These are phyloP conservation scores for Austroboletus eburneus DNA, from an alignment of 768 basidiomycete genomes.

Conservation along the genomic window DNA sequence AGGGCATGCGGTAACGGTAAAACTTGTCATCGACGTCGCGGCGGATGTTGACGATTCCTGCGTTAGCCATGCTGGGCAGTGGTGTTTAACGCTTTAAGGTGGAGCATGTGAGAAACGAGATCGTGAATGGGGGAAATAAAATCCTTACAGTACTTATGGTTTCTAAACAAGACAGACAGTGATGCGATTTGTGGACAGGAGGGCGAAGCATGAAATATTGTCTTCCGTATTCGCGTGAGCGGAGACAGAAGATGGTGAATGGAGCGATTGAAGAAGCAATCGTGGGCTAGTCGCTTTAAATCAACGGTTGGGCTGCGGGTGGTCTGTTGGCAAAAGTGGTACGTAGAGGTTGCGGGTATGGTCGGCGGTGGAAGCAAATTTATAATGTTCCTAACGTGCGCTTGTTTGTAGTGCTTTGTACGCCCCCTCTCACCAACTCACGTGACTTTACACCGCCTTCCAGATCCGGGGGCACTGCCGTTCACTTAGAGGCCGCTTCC, in stretches of 20 bases:
- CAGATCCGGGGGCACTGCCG: too few species aligned
- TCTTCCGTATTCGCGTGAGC: conserved; percentile 32
- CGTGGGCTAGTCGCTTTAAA: conserved; percentile 24
- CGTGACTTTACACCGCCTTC: too few species aligned
- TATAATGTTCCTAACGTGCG: conserved; percentile 14
- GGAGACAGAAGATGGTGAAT: conserved; percentile 30
- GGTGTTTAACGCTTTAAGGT: conserved; percentile 51
- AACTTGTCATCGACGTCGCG: conserved; percentile 97
- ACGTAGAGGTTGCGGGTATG: not conserved
- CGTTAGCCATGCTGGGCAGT: conserved; percentile 74
- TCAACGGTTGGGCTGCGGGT: too few species aligned
- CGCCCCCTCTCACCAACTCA: too few species aligned
- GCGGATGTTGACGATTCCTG: conserved; percentile 86
- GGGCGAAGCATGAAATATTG: conserved; percentile 84
- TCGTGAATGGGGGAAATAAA: not conserved
- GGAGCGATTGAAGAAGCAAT: conserved; percentile 25
- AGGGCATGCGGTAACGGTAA: conserved; percentile 96
- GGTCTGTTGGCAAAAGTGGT: too few species aligned
- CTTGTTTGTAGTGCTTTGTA: conserved; percentile 32
- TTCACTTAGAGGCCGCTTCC: too few species aligned
- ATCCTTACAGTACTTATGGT: conserved; percentile 50
- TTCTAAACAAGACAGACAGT: conserved; percentile 50
- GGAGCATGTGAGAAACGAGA: not conserved
- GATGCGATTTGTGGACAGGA: conserved; percentile 71
- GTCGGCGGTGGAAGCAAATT: conserved; percentile 15